Percentiles rank a stretch among this genome's conserved stretches.
phyloP scores from a whole-genome alignment of 331 rosid genomes.

The Dryas integrifolia region DNA sequence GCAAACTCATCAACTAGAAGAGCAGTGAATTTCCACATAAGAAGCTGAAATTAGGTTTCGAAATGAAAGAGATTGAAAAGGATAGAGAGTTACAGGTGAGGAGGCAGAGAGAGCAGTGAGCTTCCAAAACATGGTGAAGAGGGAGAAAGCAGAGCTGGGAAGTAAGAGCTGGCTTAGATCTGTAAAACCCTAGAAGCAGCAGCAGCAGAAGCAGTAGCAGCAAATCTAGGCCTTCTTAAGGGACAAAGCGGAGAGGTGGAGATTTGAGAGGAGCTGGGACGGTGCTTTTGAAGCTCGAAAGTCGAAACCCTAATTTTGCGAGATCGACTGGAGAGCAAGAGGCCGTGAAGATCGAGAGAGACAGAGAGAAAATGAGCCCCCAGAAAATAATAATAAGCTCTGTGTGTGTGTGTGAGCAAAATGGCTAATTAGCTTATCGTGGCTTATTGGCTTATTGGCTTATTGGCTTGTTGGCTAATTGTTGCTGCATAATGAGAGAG shows the following conservation, averaged over 20 bases:
- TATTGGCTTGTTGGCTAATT: background rate
- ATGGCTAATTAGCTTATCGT: constrained; percentile 16
- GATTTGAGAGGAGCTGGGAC: constrained; percentile 27
- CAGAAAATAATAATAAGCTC: constrained; percentile 5
- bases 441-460: constrained; percentile 1
- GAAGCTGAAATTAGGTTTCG: constrained; percentile 13
- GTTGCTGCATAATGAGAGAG: constrained; percentile 12
- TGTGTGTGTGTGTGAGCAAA: constrained; percentile 11
- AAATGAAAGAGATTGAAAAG: background rate
- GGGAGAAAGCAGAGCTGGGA: constrained; percentile 14
- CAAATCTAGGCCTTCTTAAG: constrained; percentile 35
- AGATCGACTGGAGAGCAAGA: constrained; percentile 51
- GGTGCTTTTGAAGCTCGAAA: constrained; percentile 36
- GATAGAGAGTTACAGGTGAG: constrained; percentile 51
- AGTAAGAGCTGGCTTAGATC: constrained; percentile 49
- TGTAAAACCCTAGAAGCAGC: constrained; percentile 44
- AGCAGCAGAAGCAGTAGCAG: constrained; percentile 19
- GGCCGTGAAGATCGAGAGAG: constrained; percentile 64
- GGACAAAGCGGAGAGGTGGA: constrained; percentile 19
- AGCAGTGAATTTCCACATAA: background rate
- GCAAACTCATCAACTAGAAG: background rate
- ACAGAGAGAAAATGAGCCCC: constrained; percentile 21
- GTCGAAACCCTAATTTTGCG: constrained; percentile 73
- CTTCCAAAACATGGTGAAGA: constrained; percentile 64
- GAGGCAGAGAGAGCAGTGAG: constrained; percentile 58